Conservation (phyloP, 1,139 yeast species). For the Suzukiozyma palmioleophila region DNA sequence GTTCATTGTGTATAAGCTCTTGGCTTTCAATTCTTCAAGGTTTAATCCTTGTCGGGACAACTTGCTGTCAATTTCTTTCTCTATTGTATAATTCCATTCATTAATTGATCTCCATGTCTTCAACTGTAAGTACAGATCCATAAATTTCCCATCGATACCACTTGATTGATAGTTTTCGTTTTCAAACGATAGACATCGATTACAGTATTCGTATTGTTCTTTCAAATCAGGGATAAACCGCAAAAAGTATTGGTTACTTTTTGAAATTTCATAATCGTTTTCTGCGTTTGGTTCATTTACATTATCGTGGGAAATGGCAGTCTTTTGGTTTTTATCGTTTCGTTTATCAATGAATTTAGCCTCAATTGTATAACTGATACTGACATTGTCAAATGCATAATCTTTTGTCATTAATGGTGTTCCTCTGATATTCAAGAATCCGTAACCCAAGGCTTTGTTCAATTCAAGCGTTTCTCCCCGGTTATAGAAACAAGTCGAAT, state of each 20-base stretch:
- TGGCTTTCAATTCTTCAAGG: conserved; percentile 28
- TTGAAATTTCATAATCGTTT: conserved; percentile 34
- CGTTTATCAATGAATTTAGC: conserved; percentile 40
- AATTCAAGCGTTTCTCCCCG: conserved; percentile 32
- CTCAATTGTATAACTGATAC: conserved; percentile 42
- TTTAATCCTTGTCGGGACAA: conserved; percentile 25
- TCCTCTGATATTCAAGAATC: conserved; percentile 35
- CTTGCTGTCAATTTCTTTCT: conserved; percentile 32
- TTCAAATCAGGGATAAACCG: conserved; percentile 39
- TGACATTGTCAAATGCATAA: conserved; percentile 37
- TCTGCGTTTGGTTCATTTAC: conserved; percentile 35
- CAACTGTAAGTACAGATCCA: conserved; percentile 20
- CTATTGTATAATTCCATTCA: conserved; percentile 26
- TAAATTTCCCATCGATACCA: conserved; percentile 37
- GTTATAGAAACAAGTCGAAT: conserved; percentile 36
- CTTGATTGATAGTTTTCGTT: conserved; percentile 23
- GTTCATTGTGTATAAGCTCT: conserved; percentile 22
- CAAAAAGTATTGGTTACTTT: conserved; percentile 34
- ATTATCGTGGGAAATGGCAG: conserved; percentile 31
- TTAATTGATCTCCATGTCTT: conserved; percentile 34
- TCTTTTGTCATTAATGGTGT: conserved; percentile 43
- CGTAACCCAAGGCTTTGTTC: conserved; percentile 44
- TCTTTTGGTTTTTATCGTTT: conserved; percentile 19
- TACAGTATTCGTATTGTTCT: conserved; percentile 25
- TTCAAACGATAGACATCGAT: conserved; percentile 21